Base-by-base conservation (phyloP, 2,329 filamentous ascomycete species). In the Sclerotinia subarctica region DNA sequence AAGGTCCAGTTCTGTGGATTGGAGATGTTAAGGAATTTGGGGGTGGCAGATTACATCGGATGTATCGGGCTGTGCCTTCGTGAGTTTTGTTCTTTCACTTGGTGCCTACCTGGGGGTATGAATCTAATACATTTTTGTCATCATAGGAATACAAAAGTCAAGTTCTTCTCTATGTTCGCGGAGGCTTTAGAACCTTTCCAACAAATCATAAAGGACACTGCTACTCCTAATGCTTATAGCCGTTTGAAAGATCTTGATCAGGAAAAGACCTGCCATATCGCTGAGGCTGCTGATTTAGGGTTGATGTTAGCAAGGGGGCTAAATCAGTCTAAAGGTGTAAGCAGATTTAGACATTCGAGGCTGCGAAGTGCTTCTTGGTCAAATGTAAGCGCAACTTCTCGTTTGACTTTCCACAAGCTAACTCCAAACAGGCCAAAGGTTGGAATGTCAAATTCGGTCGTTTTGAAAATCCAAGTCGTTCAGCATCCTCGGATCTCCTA, bases 61-160 rank as follows among this genome's bases (percentile, higher is more conserved):
- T 80, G 73, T 89, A 89, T 74, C 81, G 86, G 59, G 86, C 88
- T 74, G 87, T 89, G 26, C 86, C 86, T 21, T 83, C 81, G 76
- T 77, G 54, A 47, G 68, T 68, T 24, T 56, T 52, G 21, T 38
- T 24, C 47, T 56, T 38, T 3, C 10, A 35, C 24, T 24, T 32
- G 13, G 32, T 21, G 29, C 24, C 8, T 1, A 19, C 7, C 7
- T 17, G 38, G 10, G 4, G n/a, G 6, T 38, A 4, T 11, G 47
- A 19, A 62, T 26, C 44, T 62, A 51, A 62, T 26, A 15, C 47
- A n/a, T 19, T 24, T 13, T 51, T 10, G n/a, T 24, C 32, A 8
- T 35, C 6, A 69, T 66, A 70, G 85, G 72, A 89, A 89, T 75
- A 89, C 87, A 68, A 88, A 86, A 74, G 86, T 86, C 53, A 81